Evolutionary conservation across 495 filamentous ascomycete genomes (phyloP).

Genomic region (Penicillium salamii): DNA sequence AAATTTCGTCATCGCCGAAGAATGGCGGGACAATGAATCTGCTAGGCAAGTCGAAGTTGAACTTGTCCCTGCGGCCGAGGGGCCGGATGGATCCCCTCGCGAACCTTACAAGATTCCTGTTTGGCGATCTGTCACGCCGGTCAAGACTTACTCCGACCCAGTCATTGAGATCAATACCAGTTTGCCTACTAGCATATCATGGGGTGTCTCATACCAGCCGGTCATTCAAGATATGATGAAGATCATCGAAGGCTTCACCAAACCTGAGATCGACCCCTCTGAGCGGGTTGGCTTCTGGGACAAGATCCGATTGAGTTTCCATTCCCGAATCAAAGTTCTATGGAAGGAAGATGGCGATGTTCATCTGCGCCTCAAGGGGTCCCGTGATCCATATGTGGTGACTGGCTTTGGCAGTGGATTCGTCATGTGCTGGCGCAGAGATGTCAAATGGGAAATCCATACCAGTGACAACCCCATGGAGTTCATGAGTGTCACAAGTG

Average conservation of each 20-base stretch:
- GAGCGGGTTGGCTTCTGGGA: slow-evolving; percentile 98
- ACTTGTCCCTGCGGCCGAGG: slow-evolving; percentile 71
- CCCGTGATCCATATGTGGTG: slow-evolving; percentile 89
- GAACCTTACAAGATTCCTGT: slow-evolving; percentile 75
- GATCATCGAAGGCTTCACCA: slow-evolving; percentile 96
- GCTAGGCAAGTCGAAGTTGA: slow-evolving; percentile 77
- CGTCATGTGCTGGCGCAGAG: slow-evolving; percentile 94
- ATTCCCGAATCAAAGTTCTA: slow-evolving; percentile 82
- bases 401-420: slow-evolving; percentile 93
- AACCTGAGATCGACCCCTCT: slow-evolving; percentile 88
- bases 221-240: slow-evolving; percentile 99
- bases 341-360: slow-evolving; percentile 98
- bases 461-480: slow-evolving; percentile 79
- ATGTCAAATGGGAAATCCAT: slow-evolving; percentile 82
- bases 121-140: slow-evolving; percentile 86
- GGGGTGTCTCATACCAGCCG: slow-evolving; percentile 96
- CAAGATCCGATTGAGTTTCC: slow-evolving; percentile 92
- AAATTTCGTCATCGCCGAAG: slow-evolving; percentile 96
- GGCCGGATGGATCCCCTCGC: slow-evolving; percentile 34
- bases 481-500: slow-evolving; percentile 94
- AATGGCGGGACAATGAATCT: slow-evolving; percentile 75
- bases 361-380: slow-evolving; percentile 86
- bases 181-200: slow-evolving; percentile 87
- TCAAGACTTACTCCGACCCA: slow-evolving; percentile 96
- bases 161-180: slow-evolving; percentile 87